These are phyloP conservation scores for Pythium phragmiticola DNA, from an alignment of 352 stramenopile species.

Conservation along the genomic window DNA sequence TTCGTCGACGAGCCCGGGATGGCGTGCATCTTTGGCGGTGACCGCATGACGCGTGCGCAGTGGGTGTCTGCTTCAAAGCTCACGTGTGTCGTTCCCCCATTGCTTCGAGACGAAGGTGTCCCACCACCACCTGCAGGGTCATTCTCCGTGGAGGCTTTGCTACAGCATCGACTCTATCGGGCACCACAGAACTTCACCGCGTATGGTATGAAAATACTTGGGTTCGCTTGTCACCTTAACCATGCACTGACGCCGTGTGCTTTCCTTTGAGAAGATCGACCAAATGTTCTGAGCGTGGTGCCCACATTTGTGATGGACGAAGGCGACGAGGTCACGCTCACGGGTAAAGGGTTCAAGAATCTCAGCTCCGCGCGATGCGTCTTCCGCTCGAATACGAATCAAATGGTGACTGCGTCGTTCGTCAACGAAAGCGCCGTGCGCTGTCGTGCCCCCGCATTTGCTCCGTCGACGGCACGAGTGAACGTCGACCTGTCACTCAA, in stretches of 20 bases:
- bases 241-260: not conserved
- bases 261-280: constrained; percentile 9
- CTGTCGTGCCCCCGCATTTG: constrained; percentile 33
- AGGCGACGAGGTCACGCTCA: constrained; percentile 28
- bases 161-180: constrained; percentile 4
- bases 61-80: constrained; percentile 17
- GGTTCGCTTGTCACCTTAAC: not conserved
- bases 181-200: constrained; percentile 12
- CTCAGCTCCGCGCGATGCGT: constrained; percentile 33
- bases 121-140: not conserved
- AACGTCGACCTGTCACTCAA: constrained; percentile 18
- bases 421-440: constrained; percentile 32
- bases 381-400: constrained; percentile 28
- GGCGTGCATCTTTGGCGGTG: constrained; percentile 13
- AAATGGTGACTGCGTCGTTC: constrained; percentile 29
- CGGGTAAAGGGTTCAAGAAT: constrained; percentile 39
- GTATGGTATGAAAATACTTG: constrained; percentile 14
- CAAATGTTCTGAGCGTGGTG: not conserved
- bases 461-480: constrained; percentile 14
- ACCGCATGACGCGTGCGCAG: not conserved
- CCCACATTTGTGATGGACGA: constrained; percentile 11
- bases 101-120: not conserved
- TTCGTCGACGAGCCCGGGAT: constrained; percentile 13
- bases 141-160: constrained; percentile 3
- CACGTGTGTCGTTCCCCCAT: constrained; percentile 7